Evolutionary conservation across 306 rosid genomes (phyloP).

Genomic region (Oxytropis ochrocephala): DNA sequence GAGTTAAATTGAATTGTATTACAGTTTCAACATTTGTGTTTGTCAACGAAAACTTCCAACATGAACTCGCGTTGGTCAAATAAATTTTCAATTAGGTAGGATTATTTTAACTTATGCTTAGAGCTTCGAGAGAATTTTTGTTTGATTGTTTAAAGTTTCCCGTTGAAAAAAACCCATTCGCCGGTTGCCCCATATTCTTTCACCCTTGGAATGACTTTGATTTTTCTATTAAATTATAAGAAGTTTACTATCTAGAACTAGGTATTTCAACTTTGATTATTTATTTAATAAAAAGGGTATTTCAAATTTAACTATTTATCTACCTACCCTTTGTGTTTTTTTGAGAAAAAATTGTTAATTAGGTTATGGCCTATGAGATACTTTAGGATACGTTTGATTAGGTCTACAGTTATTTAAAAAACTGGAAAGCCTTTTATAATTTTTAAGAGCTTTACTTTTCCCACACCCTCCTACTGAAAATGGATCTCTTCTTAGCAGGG

Average conservation of each 20-base stretch:
- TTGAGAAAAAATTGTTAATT: not conserved
- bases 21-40: too few relatives aligned
- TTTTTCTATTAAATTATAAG: slow-evolving; percentile 14
- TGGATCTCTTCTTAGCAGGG: too few relatives aligned
- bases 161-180: not conserved
- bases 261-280: not conserved
- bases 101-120: slow-evolving; percentile 38
- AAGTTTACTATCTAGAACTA: not conserved
- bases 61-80: slow-evolving; percentile 16
- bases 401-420: too few relatives aligned
- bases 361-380: not conserved
- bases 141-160: slow-evolving; percentile 32
- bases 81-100: slow-evolving; percentile 43
- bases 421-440: too few relatives aligned
- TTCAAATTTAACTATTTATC: not conserved
- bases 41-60: not conserved
- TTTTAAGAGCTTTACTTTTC: too few relatives aligned
- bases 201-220: slow-evolving; percentile 12
- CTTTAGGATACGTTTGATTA: too few relatives aligned
- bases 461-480: too few relatives aligned
- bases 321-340: not conserved
- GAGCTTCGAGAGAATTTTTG: slow-evolving; percentile 48
- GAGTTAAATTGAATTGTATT: not conserved
- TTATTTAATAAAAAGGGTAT: not conserved
- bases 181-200: slow-evolving; percentile 10